phyloP scores from a whole-genome alignment of 805 yeast species.

The Yarrowia porcina region DNA sequence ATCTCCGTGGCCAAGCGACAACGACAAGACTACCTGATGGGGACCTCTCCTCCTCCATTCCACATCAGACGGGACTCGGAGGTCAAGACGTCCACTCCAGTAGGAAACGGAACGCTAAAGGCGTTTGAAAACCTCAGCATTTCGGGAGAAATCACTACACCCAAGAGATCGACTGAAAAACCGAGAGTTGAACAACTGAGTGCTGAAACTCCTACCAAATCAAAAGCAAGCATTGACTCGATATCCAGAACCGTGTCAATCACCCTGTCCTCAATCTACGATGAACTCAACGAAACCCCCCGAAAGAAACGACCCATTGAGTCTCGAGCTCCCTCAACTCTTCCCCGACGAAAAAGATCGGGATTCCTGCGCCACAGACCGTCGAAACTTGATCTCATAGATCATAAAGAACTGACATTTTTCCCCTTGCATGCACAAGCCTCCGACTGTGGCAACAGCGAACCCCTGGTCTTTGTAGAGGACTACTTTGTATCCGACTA shows the following conservation, averaged over 20 bases:
- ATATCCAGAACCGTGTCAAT: neutral
- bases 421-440: slow-evolving; percentile 32
- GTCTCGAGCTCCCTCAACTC: slow-evolving; percentile 1
- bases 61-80: slow-evolving; percentile 22
- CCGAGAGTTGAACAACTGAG: too few relatives aligned
- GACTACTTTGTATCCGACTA: slow-evolving; percentile 33
- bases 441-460: slow-evolving; percentile 25
- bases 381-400: slow-evolving; percentile 43
- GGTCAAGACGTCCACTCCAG: neutral
- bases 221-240: neutral
- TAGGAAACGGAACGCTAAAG: neutral
- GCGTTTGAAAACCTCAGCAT: neutral
- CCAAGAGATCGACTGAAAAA: neutral
- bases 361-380: slow-evolving; percentile 25
- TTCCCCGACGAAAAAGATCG: slow-evolving; percentile 26
- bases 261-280: slow-evolving; percentile 6
- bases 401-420: slow-evolving; percentile 41
- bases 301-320: slow-evolving; percentile 21
- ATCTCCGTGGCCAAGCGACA: slow-evolving; percentile 11
- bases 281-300: slow-evolving; percentile 1
- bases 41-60: slow-evolving; percentile 7
- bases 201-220: neutral
- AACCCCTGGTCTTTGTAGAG: slow-evolving; percentile 33
- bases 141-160: neutral
- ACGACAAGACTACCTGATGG: slow-evolving; percentile 14